Conservation (phyloP, 2,329 filamentous ascomycete species). For the Amauroascus verrucosus region DNA sequence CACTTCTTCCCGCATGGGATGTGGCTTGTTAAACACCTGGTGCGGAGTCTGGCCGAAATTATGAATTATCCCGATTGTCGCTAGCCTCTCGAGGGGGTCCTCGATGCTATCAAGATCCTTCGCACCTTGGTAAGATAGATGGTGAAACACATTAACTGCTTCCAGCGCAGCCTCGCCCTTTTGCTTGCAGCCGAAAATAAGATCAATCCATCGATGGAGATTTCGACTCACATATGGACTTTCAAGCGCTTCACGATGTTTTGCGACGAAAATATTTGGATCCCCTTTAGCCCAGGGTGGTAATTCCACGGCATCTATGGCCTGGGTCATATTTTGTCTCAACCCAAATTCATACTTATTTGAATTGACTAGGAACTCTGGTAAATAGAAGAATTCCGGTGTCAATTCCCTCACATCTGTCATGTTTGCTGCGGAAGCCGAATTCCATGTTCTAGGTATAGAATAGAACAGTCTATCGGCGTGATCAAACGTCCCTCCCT, state of each 20-base stretch:
- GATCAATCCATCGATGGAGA: constrained; percentile 88
- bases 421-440: constrained; percentile 79
- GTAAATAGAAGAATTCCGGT: constrained; percentile 93
- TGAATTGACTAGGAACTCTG: constrained; percentile 86
- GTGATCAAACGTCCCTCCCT: constrained; percentile 94
- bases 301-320: constrained; percentile 77
- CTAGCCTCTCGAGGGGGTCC: constrained; percentile 74
- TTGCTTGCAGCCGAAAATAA: constrained; percentile 91
- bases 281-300: constrained; percentile 96
- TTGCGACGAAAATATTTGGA: constrained; percentile 87
- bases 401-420: constrained; percentile 90
- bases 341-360: constrained; percentile 91
- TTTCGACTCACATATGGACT: constrained; percentile 84
- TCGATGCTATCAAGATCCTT: constrained; percentile 85
- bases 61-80: constrained; percentile 92
- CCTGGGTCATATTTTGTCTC: constrained; percentile 66
- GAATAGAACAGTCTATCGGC: constrained; percentile 93
- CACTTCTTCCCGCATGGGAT: constrained; percentile 63
- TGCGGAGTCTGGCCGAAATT: constrained; percentile 97
- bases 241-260: constrained; percentile 90
- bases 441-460: constrained; percentile 80
- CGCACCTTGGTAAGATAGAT: constrained; percentile 87
- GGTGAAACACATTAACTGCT: constrained; percentile 88
- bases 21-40: constrained; percentile 77
- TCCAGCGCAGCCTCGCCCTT: constrained; percentile 85